Conservation (phyloP, 176 grass and related monocot genomes). For the Ensete ventricosum region DNA sequence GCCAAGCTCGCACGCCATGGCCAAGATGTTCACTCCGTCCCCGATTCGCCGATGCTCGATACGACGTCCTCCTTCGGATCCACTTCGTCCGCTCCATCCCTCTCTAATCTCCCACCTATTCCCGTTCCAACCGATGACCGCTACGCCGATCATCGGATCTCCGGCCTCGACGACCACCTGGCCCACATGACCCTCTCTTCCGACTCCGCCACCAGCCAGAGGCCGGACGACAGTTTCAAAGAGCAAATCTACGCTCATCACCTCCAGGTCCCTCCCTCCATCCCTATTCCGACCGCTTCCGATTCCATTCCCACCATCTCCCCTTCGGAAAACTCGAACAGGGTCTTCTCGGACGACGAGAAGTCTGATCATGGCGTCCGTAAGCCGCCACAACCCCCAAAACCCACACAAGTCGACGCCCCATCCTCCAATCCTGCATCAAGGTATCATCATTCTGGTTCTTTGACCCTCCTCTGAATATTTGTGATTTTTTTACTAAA, state of each 20-base stretch:
- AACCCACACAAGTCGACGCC: not conserved
- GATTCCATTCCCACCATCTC: constrained; percentile 33
- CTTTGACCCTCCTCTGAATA: constrained; percentile 15
- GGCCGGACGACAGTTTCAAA: constrained; percentile 27
- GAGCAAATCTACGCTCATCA: not conserved
- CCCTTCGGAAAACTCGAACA: constrained; percentile 37
- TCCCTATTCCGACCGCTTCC: constrained; percentile 35
- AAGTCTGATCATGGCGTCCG: constrained; percentile 68
- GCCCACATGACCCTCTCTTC: constrained; percentile 33
- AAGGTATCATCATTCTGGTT: constrained; percentile 34
- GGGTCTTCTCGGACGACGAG: constrained; percentile 68
- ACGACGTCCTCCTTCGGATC: too few relatives aligned
- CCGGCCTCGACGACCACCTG: constrained; percentile 20
- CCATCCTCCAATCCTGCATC: constrained; percentile 30
- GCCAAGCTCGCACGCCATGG: not conserved
- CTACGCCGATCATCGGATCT: constrained; percentile 26
- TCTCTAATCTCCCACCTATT: too few relatives aligned
- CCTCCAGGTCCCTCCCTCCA: constrained; percentile 10
- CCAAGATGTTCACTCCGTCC: too few relatives aligned
- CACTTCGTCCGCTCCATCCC: too few relatives aligned
- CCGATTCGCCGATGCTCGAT: too few relatives aligned
- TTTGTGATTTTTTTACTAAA: not conserved
- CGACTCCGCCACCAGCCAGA: not conserved
- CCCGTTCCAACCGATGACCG: constrained; percentile 43
- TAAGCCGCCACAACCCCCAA: constrained; percentile 34